Evolutionary conservation across 2,329 filamentous ascomycete species (phyloP), one percentile per base, ranked within the genome.

Genomic region (Hypoxylon sp.): DNA sequence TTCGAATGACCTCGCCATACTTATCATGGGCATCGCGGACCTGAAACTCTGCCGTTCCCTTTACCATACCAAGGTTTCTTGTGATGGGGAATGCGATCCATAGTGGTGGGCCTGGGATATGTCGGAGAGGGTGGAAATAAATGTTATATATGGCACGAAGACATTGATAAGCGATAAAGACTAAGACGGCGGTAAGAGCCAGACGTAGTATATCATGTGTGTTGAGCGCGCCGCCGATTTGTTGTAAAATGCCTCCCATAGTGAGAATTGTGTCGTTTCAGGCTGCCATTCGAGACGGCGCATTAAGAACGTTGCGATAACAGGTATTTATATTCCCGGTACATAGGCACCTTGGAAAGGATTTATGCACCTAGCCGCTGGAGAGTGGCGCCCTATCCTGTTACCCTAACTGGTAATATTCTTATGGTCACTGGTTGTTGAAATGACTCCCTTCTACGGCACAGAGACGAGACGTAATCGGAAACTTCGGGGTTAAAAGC

Each of bases 1-100:
- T 72, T 3, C 83, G 80, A 13, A 85, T 75, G 2, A 82, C 76
- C 54, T 76, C 72, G 53, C 74, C 74, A 21, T 75, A 75, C 42
- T 70, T 74, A 17, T 65, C 73, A 39, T 75, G 74, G 27, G 75
- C 71, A 13, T 72, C 71, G 35, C 69, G 69, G 21, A 72, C 65
- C 5, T 61, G 67, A 32, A 68, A 70, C 1, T 75, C 72, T 1
- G 55, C 44, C 3, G 35, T 58, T 10, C 74, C 74, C 10, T 60
- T 62, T 2, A 73, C 64, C 72, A 71, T 74, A 35, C 70, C 63
- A 17, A 72, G 11, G 15, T 51, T 61, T 32, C 69, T 69, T 13
- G 67, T 17, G 13, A 72, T 29, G 15, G 71, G 66, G 57, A 75
- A 71, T 6, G 72, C 74, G 52, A 75, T 71, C 74, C 73, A 75